Evolutionary conservation across 495 filamentous ascomycete genomes (phyloP).

Genomic region (Trichodelitschia bisporula): DNA sequence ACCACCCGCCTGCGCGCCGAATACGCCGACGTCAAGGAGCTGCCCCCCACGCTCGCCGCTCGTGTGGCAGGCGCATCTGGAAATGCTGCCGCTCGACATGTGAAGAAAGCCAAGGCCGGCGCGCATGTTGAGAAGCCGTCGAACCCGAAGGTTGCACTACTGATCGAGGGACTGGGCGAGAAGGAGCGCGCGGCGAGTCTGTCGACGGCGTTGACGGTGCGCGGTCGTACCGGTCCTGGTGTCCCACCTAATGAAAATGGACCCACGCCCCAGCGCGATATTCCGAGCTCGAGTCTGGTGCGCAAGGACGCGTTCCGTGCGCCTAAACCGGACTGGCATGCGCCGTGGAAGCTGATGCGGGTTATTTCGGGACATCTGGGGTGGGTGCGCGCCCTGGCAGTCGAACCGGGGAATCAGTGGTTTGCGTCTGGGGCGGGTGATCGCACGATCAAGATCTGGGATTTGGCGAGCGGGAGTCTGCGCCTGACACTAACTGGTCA

Average conservation of each 20-base stretch:
- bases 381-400: conserved; percentile 77
- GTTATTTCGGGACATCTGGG: conserved; percentile 93
- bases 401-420: conserved; percentile 94
- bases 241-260: conserved; percentile 21
- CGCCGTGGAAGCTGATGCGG: conserved; percentile 95
- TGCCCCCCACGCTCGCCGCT: conserved; percentile 65
- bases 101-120: conserved; percentile 18
- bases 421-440: conserved; percentile 93
- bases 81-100: conserved; percentile 30
- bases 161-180: conserved; percentile 41
- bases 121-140: conserved; percentile 21
- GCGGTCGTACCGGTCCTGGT: conserved; percentile 13
- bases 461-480: conserved; percentile 63
- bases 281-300: conserved; percentile 33
- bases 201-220: conserved; percentile 36
- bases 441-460: conserved; percentile 97
- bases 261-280: conserved; percentile 21
- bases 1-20: conserved; percentile 43
- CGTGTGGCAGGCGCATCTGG: conserved; percentile 49
- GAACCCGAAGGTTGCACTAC: conserved; percentile 34
- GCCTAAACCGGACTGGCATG: conserved; percentile 74
- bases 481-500: conserved; percentile 84
- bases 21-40: conserved; percentile 56
- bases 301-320: conserved; percentile 46
- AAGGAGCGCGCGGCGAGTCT: conserved; percentile 16